phyloP scores from a whole-genome alignment of 345 rosid genomes.

The Stellera chamaejasme region DNA sequence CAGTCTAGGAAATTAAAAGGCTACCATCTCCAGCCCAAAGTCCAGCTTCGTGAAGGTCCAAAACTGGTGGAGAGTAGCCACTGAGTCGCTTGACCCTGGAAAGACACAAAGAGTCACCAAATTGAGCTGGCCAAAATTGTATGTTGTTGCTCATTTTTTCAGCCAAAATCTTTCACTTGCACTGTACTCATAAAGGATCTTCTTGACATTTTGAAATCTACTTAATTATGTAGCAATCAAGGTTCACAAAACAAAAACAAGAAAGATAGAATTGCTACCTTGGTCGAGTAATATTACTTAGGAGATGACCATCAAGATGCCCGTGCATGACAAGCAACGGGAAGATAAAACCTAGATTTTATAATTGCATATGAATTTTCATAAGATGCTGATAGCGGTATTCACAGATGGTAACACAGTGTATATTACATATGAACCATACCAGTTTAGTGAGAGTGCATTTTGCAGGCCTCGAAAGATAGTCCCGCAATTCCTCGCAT shows the following conservation, averaged over 20 bases:
- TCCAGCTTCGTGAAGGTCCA: conserved; percentile 88
- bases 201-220: too few species aligned
- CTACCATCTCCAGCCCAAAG: conserved; percentile 93
- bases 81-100: conserved; percentile 72
- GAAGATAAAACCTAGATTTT: conserved; percentile 71
- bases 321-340: conserved; percentile 90
- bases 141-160: too few species aligned
- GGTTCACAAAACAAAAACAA: neutral
- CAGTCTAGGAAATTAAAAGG: conserved; percentile 2
- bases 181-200: neutral
- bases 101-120: conserved; percentile 11
- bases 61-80: conserved; percentile 53
- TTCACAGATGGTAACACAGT: neutral
- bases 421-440: conserved; percentile 4
- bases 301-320: conserved; percentile 72
- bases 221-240: neutral
- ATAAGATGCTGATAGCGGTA: neutral
- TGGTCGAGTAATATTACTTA: conserved; percentile 76
- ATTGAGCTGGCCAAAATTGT: too few species aligned
- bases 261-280: conserved; percentile 26
- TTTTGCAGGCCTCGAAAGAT: conserved; percentile 81
- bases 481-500: conserved; percentile 74
- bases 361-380: conserved; percentile 3
- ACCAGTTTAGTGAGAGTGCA: conserved; percentile 69
- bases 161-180: too few species aligned